Base-by-base conservation (phyloP, 140 eudicot genomes). In the Bidens hawaiensis region DNA sequence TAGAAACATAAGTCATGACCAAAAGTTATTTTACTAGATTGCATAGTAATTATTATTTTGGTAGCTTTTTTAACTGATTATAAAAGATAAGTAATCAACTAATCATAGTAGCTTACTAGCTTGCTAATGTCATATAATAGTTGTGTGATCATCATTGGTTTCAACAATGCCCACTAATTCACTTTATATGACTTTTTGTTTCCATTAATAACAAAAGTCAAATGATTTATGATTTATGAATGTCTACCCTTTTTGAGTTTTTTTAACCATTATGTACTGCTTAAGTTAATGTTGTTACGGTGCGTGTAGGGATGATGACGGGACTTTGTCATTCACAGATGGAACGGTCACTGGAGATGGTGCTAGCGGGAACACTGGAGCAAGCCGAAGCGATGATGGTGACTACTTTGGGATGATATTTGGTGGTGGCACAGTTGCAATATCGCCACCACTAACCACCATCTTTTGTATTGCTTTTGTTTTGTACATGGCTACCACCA, bases 341-440 rank as follows among this genome's bases (percentile, higher is more conserved):
- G n/a, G n/a, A n/a, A n/a, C n/a, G n/a, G n/a, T n/a, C n/a, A n/a
- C n/a, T n/a, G n/a, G n/a, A n/a, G n/a, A n/a, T n/a, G n/a, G 78
- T 13, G 59, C 79, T n/a, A 64, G 73, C 12, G 66, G 84, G 36
- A 74, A 56, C 67, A 75, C 70, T 4, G 80, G 76, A 9, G 46
- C 43, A 18, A 53, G 71, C 1, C n/a, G 64, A 4, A 70, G 72
- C 2, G 76, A 74, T 10, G 83, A 73, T 21, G 78, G 65, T 18
- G 89, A 87, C 65, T 81, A 53, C 43, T 84, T 81, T 9, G 89
- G 94, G 34, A 87, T 81, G 94, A 58, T 79, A 27, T 87, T 81
- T 18, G 94, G 81, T 24, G 71, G 81, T 51, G 85, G 85, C 24
- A 67, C 86, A 1, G 63, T 78, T 40, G 54, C 63, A 26, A 22